Evolutionary conservation across 495 filamentous ascomycete species (phyloP).

Genomic region (Penicillium turbatum): DNA sequence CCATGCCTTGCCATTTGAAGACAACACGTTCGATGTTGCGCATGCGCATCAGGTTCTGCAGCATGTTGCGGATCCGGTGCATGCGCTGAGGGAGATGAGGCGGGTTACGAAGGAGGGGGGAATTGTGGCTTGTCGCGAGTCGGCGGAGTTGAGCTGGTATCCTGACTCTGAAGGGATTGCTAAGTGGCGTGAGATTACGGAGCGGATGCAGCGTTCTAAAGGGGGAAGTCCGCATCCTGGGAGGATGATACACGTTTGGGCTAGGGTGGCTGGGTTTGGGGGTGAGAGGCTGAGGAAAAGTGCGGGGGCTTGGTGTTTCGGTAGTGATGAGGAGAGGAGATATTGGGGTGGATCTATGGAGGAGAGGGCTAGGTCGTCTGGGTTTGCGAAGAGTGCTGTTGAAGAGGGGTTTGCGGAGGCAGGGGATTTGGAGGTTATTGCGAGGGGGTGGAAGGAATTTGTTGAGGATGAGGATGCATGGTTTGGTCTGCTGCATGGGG

Average conservation of each 20-base stretch:
- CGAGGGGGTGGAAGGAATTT: constrained; percentile 42
- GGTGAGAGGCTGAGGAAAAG: constrained; percentile 30
- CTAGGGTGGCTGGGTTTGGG: constrained; percentile 44
- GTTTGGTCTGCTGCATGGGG: constrained; percentile 49
- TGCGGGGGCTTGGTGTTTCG: constrained; percentile 48
- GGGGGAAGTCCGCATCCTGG: constrained; percentile 49
- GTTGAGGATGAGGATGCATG: constrained; percentile 46
- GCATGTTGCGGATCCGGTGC: constrained; percentile 46
- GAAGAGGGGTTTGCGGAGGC: constrained; percentile 35
- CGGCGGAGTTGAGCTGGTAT: constrained; percentile 42
- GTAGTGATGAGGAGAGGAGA: constrained; percentile 34
- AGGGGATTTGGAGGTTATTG: constrained; percentile 39
- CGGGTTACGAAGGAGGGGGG: constrained; percentile 50
- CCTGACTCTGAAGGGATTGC: constrained; percentile 42
- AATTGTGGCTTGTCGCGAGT: constrained; percentile 49
- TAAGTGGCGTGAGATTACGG: constrained; percentile 37
- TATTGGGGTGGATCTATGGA: constrained; percentile 50
- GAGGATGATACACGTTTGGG: constrained; percentile 45
- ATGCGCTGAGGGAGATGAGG: constrained; percentile 47
- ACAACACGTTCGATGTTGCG: constrained; percentile 56
- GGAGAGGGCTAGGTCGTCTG: constrained; percentile 34
- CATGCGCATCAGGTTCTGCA: constrained; percentile 55
- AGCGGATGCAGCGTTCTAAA: constrained; percentile 29
- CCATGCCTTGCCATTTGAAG: constrained; percentile 39
- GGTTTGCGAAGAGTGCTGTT: constrained; percentile 36